A percentile compares a stretch with the other conserved stretches of the same genome.
Conservation (phyloP, 805 yeast species). For the Candida nanaspora region DNA sequence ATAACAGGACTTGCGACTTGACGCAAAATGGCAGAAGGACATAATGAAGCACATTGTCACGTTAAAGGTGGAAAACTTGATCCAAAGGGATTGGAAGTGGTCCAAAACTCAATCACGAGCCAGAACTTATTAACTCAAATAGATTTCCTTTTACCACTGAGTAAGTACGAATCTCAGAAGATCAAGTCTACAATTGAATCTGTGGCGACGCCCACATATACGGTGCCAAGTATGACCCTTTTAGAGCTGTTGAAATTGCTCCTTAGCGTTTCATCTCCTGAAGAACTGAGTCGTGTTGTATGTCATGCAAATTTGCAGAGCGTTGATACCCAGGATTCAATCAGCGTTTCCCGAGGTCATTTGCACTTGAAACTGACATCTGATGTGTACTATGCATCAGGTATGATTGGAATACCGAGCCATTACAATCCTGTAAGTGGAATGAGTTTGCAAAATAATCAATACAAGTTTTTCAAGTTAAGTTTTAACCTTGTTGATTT, state of each 20-base stretch:
- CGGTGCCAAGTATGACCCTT: too few relatives aligned
- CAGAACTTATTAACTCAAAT: conserved; percentile 24
- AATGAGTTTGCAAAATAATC: background rate
- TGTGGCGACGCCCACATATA: too few relatives aligned
- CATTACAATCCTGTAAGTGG: conserved; percentile 2
- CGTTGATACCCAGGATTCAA: conserved; percentile 24
- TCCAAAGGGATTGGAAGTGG: background rate
- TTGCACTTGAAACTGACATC: conserved; percentile 24
- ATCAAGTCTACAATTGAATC: too few relatives aligned
- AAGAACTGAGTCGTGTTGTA: background rate
- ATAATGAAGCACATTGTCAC: conserved; percentile 16
- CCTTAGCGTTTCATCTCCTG: too few relatives aligned
- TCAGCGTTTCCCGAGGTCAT: conserved; percentile 20
- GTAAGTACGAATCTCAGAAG: too few relatives aligned
- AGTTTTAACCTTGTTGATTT: conserved; percentile 12
- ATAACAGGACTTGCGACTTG: conserved; percentile 3
- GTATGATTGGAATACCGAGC: conserved; percentile 24
- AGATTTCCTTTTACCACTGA: conserved; percentile 12
- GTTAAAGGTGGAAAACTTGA: conserved; percentile 8
- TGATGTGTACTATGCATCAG: conserved; percentile 24
- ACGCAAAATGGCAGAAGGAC: background rate
- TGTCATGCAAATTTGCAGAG: conserved; percentile 7
- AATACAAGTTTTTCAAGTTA: conserved; percentile 15
- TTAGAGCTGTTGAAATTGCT: background rate
- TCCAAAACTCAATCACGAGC: conserved; percentile 3